Base-by-base conservation (phyloP, 1,284 basidiomycete genomes). In the Ustilago cynodontis region DNA sequence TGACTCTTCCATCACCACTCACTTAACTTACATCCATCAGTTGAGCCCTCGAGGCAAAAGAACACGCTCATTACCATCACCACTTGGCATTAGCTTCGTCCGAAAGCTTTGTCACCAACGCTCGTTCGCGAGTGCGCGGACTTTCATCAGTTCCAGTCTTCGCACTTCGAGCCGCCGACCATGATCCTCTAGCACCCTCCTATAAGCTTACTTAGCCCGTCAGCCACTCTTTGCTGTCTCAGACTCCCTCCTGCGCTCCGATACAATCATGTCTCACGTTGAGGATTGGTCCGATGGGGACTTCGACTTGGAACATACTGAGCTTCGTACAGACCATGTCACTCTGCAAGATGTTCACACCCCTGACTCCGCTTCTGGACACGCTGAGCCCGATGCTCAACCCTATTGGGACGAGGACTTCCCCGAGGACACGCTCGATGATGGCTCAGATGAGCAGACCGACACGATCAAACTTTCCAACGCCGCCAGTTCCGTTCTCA, bases 241-340 rank as follows among this genome's bases (percentile, higher is more conserved):
- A 7, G 6, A 4, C 20, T 49, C 47, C 9, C 8, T 39, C n/a
- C n/a, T 14, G 14, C 43, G 3, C 14, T 49, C 18, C 10, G n/a
- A 20, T 31, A 20, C 52, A 35, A 51, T 49, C 59, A 68, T 70
- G 63, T 62, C 67, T 49, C 62, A 59, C 45, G 74, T 77, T 49
- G 75, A 77, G 57, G 75, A 77, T 22, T 77, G 75, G 75, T 62
- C 63, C 29, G 75, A 73, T 2, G 65, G 63, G 28, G 75, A 77
- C 63, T 77, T 77, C 41, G 73, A 76, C 54, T 26, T 76, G 43
- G 69, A 71, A 39, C 59, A 71, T 41, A 67, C 65, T 24, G 60
- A 63, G 29, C 57, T 72, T 31, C 70, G 70, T 47, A 72, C 70
- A 35, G 70, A 72, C 26, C 57, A 66, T 33, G 55, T 65, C 31